A percentile compares a stretch with the other conserved stretches of the same genome.
phyloP scores from a whole-genome alignment of 1,284 basidiomycete genomes.

The Sporisorium exsertum region DNA sequence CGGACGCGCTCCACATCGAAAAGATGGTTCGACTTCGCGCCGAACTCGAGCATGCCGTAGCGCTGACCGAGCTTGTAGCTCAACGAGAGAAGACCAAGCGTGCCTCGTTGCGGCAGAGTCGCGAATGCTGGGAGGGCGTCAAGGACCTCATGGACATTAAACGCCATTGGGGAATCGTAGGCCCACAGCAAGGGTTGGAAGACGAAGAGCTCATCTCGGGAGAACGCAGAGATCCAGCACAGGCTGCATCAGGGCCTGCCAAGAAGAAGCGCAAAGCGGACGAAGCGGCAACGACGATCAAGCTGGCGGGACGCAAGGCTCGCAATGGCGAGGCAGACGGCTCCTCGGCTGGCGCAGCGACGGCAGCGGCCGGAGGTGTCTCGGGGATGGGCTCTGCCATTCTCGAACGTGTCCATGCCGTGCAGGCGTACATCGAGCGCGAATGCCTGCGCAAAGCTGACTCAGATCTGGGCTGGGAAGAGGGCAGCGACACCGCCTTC shows the following conservation, averaged over 20 bases:
- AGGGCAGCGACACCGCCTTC: conserved; percentile 64
- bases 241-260: conserved; percentile 41
- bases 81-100: conserved; percentile 66
- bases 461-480: conserved; percentile 65
- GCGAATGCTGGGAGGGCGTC: conserved; percentile 59
- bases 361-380: conserved; percentile 33
- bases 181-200: conserved; percentile 56
- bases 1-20: conserved; percentile 66
- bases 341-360: conserved; percentile 23
- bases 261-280: conserved; percentile 66
- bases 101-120: conserved; percentile 49
- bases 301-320: conserved; percentile 54
- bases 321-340: conserved; percentile 45
- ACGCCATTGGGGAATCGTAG: conserved; percentile 60
- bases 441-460: conserved; percentile 61
- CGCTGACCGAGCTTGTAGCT: conserved; percentile 57
- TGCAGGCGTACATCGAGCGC: conserved; percentile 66
- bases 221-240: conserved; percentile 52
- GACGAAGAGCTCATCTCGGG: conserved; percentile 66
- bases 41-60: conserved; percentile 61
- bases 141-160: conserved; percentile 63
- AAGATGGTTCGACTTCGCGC: conserved; percentile 65
- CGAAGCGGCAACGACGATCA: conserved; percentile 54
- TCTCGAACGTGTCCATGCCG: conserved; percentile 62
- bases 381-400: conserved; percentile 73